Percentiles rank a stretch among this genome's conserved stretches.
These are phyloP conservation scores for Tephrocybe sp. DNA, from an alignment of 768 basidiomycete genomes.

Conservation along the genomic window DNA sequence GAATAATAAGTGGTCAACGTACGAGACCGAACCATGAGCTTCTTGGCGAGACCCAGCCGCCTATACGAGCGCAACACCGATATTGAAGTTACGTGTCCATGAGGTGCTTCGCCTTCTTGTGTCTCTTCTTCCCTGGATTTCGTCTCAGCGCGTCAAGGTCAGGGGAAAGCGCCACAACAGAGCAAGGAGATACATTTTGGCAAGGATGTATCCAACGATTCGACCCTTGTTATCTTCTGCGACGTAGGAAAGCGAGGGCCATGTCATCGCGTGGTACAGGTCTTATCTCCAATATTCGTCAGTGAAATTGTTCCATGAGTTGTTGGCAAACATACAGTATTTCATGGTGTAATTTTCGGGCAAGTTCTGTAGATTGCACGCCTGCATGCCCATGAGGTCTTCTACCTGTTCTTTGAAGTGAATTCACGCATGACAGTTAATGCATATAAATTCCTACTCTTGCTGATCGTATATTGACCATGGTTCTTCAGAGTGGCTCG, in stretches of 20 bases:
- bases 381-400: conserved; percentile 93
- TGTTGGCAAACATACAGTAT: conserved; percentile 51
- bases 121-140: conserved; percentile 63
- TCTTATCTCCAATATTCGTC: conserved; percentile 43
- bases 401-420: conserved; percentile 59
- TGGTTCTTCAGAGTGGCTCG: conserved; percentile 17
- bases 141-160: conserved; percentile 14
- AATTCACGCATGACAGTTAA: too few species aligned
- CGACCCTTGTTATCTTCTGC: conserved; percentile 90
- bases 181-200: conserved; percentile 71
- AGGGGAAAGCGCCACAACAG: conserved; percentile 1
- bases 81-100: conserved; percentile 97
- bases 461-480: conserved; percentile 45
- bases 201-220: conserved; percentile 93
- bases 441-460: conserved; percentile 36
- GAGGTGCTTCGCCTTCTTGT: conserved; percentile 62
- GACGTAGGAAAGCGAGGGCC: conserved; percentile 93
- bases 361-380: conserved; percentile 91
- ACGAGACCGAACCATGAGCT: conserved; percentile 95
- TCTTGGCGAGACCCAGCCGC: conserved; percentile 90
- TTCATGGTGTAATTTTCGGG: conserved; percentile 93
- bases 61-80: conserved; percentile 91
- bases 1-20: conserved; percentile 28
- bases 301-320: background rate
- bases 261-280: conserved; percentile 91